Evolutionary conservation across 805 yeast genomes (phyloP).

Genomic region (Ogataea ganodermae): DNA sequence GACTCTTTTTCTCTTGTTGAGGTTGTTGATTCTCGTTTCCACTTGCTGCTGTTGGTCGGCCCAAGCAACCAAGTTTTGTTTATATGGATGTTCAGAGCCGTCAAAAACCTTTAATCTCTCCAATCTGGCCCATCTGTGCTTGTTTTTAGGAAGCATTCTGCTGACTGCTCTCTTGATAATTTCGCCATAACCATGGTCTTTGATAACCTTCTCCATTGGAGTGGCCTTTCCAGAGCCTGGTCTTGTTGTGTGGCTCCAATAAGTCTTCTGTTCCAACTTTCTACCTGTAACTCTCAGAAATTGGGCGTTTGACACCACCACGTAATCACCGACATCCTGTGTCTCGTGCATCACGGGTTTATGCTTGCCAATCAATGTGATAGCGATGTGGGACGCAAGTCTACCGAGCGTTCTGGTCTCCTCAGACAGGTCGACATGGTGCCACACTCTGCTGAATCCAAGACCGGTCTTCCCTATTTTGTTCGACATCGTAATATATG

Average conservation of each 20-base stretch:
- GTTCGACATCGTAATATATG: conserved; percentile 42
- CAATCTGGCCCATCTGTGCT: conserved; percentile 72
- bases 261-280: conserved; percentile 75
- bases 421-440: conserved; percentile 85
- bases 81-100: conserved; percentile 86
- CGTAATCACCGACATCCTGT: conserved; percentile 93
- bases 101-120: conserved; percentile 86
- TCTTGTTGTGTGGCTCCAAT: conserved; percentile 85
- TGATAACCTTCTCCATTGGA: conserved; percentile 75
- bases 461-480: conserved; percentile 45
- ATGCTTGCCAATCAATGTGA: conserved; percentile 92
- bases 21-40: conserved; percentile 41
- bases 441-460: conserved; percentile 84
- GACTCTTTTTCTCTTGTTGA: conserved; percentile 33
- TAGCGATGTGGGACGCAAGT: conserved; percentile 85
- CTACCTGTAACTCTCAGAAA: conserved; percentile 82
- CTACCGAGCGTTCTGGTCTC: conserved; percentile 90
- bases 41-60: conserved; percentile 72
- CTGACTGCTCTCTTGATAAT: conserved; percentile 83
- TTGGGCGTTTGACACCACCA: conserved; percentile 91
- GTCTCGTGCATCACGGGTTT: conserved; percentile 83
- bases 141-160: conserved; percentile 95
- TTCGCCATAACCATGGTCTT: conserved; percentile 86
- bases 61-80: conserved; percentile 77
- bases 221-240: conserved; percentile 88